Conservation (phyloP, 805 yeast species). For the Metschnikowia lunata region DNA sequence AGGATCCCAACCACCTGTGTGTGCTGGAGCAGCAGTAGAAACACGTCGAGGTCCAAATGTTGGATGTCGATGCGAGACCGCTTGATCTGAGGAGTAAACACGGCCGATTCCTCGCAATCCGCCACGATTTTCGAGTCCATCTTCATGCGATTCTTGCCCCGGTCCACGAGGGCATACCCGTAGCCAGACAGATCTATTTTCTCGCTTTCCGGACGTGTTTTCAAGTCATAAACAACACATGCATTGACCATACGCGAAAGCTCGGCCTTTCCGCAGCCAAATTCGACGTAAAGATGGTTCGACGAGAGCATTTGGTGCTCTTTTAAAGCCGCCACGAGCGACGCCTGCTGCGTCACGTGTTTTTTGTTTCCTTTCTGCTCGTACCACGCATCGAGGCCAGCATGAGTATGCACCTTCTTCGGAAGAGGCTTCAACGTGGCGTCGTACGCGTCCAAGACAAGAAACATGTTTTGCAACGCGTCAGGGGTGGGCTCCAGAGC, state of each 20-base stretch:
- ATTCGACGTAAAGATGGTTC: slow-evolving; percentile 53
- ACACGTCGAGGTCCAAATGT: slow-evolving; percentile 54
- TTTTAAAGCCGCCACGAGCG: slow-evolving; percentile 66
- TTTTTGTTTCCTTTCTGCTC: slow-evolving; percentile 54
- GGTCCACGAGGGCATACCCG: slow-evolving; percentile 63
- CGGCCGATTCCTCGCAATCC: slow-evolving; percentile 39
- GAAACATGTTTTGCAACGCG: background rate
- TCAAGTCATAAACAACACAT: slow-evolving; percentile 26
- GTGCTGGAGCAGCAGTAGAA: slow-evolving; percentile 27
- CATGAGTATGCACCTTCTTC: slow-evolving; percentile 19
- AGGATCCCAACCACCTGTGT: slow-evolving; percentile 58
- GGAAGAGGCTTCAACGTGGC: slow-evolving; percentile 17
- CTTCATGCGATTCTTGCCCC: slow-evolving; percentile 75
- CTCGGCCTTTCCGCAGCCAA: slow-evolving; percentile 92
- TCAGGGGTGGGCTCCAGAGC: background rate
- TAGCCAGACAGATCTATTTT: slow-evolving; percentile 8
- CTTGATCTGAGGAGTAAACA: slow-evolving; percentile 29
- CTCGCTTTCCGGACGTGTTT: background rate
- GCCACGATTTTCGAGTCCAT: slow-evolving; percentile 62
- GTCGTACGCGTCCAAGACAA: slow-evolving; percentile 5
- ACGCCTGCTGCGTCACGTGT: slow-evolving; percentile 80
- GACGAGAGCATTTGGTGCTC: slow-evolving; percentile 34
- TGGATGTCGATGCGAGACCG: slow-evolving; percentile 75
- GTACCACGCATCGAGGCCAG: slow-evolving; percentile 38
- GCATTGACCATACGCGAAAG: slow-evolving; percentile 58